A percentile compares a stretch with the other conserved stretches of the same genome.
These are phyloP conservation scores for Colletotrichum lindemuthianum DNA, from an alignment of 2,329 filamentous ascomycete species.

Conservation along the genomic window DNA sequence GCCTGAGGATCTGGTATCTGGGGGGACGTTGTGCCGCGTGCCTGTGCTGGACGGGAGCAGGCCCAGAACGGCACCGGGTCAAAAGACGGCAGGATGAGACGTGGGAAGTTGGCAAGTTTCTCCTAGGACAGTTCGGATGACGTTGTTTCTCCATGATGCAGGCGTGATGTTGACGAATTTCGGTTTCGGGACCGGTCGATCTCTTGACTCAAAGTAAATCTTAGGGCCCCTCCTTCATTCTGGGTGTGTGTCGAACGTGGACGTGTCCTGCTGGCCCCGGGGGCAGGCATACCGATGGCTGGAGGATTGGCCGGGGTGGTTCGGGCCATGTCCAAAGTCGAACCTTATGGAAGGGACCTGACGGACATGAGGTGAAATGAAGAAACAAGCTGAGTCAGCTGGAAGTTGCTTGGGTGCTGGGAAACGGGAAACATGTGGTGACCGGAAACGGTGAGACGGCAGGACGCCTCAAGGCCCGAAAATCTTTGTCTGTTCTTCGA, in stretches of 20 bases:
- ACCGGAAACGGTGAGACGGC: neutral
- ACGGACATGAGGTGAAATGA: neutral
- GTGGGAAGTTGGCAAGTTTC: constrained; percentile 1
- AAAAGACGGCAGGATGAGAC: neutral
- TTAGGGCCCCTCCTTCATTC: no score
- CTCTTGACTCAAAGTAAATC: neutral
- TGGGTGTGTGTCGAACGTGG: no score
- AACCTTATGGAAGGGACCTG: no score
- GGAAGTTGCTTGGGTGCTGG: neutral
- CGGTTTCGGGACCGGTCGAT: constrained; percentile 19
- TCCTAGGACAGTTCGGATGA: constrained; percentile 21
- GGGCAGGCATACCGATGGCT: constrained; percentile 7
- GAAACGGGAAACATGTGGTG: no score
- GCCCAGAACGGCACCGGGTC: neutral
- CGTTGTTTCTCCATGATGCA: constrained; percentile 23
- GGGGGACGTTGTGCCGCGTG: constrained; percentile 2
- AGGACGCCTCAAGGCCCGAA: no score
- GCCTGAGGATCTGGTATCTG: constrained; percentile 6
- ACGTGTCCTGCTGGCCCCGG: neutral
- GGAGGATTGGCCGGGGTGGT: neutral
- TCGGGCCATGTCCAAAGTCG: neutral
- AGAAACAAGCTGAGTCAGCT: constrained; percentile 22
- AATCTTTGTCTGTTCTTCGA: no score
- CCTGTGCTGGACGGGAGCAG: no score
- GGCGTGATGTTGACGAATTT: constrained; percentile 1